These are phyloP conservation scores for Colletotrichum phormii DNA, from an alignment of 2,329 filamentous ascomycete species.

Conservation along the genomic window DNA sequence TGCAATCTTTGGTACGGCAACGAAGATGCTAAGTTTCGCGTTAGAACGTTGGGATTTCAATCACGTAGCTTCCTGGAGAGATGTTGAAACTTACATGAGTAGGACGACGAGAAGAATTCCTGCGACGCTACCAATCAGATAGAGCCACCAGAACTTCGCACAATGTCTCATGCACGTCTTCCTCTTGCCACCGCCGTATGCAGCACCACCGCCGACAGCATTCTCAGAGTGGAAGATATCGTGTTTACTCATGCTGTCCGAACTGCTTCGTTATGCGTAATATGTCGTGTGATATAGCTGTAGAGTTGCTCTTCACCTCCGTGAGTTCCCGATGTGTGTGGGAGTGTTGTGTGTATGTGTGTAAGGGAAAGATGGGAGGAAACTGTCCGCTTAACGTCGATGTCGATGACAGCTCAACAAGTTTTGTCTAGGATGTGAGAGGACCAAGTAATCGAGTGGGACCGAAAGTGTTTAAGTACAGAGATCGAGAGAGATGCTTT, in stretches of 20 bases:
- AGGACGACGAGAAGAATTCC: slow-evolving; percentile 67
- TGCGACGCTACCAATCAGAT: slow-evolving; percentile 62
- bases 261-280: slow-evolving; percentile 5
- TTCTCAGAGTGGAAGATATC: slow-evolving; percentile 50
- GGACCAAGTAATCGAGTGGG: slow-evolving; percentile 13
- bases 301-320: background rate
- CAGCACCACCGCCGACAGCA: slow-evolving; percentile 37
- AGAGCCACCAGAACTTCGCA: slow-evolving; percentile 71
- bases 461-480: slow-evolving; percentile 33
- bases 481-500: slow-evolving; percentile 28
- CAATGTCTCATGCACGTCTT: slow-evolving; percentile 59
- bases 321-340: background rate
- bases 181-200: slow-evolving; percentile 45
- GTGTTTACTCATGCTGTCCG: slow-evolving; percentile 51
- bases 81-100: slow-evolving; percentile 63
- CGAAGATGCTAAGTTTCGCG: slow-evolving; percentile 60
- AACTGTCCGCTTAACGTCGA: slow-evolving; percentile 10
- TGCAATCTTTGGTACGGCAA: slow-evolving; percentile 66
- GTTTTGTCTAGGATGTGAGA: background rate
- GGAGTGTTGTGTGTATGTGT: background rate
- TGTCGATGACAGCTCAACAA: slow-evolving; percentile 8
- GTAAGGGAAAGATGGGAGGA: background rate
- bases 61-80: background rate
- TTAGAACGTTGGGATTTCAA: slow-evolving; percentile 4
- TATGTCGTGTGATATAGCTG: background rate